Evolutionary conservation across 805 yeast species (phyloP).

Genomic region (Candida adriatica): DNA sequence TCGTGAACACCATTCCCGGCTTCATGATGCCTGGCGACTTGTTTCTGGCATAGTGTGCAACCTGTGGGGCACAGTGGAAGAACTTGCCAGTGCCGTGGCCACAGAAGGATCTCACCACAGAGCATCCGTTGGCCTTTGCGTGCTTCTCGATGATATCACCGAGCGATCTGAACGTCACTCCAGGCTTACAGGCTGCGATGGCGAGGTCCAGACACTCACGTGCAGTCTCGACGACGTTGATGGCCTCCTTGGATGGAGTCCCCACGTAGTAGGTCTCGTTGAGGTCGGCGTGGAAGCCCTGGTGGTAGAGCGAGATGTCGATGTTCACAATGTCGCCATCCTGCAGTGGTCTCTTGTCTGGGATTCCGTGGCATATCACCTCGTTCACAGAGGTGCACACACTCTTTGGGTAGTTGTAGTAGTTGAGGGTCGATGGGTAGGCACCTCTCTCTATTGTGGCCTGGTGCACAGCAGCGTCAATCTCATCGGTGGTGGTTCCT

Average conservation of each 20-base stretch:
- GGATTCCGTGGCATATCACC: conserved; percentile 95
- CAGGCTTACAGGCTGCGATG: conserved; percentile 83
- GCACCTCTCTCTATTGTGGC: conserved; percentile 85
- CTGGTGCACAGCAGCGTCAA: conserved; percentile 79
- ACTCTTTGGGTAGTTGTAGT: conserved; percentile 88
- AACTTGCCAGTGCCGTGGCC: conserved; percentile 89
- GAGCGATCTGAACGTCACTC: conserved; percentile 74
- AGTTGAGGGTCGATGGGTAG: conserved; percentile 93
- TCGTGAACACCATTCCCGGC: conserved; percentile 94
- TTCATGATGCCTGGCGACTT: conserved; percentile 91
- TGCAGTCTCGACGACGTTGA: conserved; percentile 85
- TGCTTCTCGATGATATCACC: conserved; percentile 87
- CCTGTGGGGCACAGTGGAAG: conserved; percentile 89
- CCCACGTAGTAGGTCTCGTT: conserved; percentile 98
- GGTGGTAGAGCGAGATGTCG: conserved; percentile 78
- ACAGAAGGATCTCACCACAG: conserved; percentile 84
- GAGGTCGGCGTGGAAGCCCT: conserved; percentile 90
- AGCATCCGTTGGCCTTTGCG: conserved; percentile 69
- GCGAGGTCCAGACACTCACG: conserved; percentile 84
- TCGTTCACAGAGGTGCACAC: conserved; percentile 93
- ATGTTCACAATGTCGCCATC: conserved; percentile 94
- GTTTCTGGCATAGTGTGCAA: conserved; percentile 92
- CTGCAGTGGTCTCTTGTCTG: conserved; percentile 77
- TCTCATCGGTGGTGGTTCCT: conserved; percentile 89
- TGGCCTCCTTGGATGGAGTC: conserved; percentile 73